These are phyloP conservation scores for Sextonia rubra DNA, from an alignment of 164 flowering plant genomes.

Conservation along the genomic window DNA sequence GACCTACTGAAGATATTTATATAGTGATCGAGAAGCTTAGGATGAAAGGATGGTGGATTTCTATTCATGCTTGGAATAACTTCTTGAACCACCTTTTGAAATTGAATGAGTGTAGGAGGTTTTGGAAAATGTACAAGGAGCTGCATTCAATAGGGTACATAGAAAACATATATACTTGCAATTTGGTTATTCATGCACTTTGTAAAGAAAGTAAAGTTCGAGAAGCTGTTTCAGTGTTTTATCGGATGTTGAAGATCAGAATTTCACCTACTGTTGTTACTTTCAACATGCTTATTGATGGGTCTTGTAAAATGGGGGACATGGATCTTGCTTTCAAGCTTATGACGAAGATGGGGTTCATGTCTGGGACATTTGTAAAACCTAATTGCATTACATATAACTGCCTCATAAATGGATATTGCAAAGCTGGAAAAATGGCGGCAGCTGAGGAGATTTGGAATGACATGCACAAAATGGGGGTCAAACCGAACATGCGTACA, in stretches of 20 bases:
- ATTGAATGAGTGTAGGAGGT: conserved; percentile 24
- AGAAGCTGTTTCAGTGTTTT: conserved; percentile 33
- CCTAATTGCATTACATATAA: conserved; percentile 39
- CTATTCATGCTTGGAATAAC: conserved; percentile 50
- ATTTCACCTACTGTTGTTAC: conserved; percentile 37
- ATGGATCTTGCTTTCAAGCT: conserved; percentile 31
- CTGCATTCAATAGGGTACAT: conserved; percentile 31
- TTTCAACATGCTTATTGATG: conserved; percentile 46
- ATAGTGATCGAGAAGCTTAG: conserved; percentile 32
- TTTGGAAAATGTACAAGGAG: conserved; percentile 36
- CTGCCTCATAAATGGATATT: conserved; percentile 40
- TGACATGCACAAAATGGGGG: conserved; percentile 27
- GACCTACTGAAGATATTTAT: conserved; percentile 35
- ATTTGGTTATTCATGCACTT: conserved; percentile 38
- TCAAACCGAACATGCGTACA: conserved; percentile 35
- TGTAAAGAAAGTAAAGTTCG: conserved; percentile 30
- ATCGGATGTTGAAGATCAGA: conserved; percentile 37
- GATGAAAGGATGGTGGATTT: conserved; percentile 18
- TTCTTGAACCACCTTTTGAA: conserved; percentile 38
- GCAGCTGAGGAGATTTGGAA: conserved; percentile 24
- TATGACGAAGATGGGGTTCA: conserved; percentile 27
- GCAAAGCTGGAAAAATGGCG: conserved; percentile 29
- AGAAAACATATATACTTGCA: conserved; percentile 39
- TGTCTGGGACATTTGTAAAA: conserved; percentile 22
- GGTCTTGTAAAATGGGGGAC: conserved; percentile 33